Percentiles rank a stretch among this genome's conserved stretches.
Conservation (phyloP, 2,329 filamentous ascomycete species). For the Ilyonectria robusta region DNA sequence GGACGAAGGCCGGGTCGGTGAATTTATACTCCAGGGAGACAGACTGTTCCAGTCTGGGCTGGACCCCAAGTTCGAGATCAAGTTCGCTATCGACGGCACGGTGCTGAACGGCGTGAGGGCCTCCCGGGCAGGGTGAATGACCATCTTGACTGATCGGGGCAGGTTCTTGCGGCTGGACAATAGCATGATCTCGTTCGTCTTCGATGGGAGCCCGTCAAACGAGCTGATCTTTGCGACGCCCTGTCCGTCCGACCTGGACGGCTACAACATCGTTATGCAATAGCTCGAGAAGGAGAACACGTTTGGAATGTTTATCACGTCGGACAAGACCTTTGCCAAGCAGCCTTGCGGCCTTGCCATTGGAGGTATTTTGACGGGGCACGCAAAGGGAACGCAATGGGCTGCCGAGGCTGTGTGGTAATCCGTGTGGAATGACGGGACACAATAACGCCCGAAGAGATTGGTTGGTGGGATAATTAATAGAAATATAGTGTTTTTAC, state of each 20-base stretch:
- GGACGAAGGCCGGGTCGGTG: background rate
- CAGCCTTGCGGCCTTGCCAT: background rate
- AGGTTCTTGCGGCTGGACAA: background rate
- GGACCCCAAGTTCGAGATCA: background rate
- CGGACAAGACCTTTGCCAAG: background rate
- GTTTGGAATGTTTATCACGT: background rate
- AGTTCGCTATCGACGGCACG: background rate
- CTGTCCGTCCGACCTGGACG: background rate
- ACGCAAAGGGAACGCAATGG: background rate
- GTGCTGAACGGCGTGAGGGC: slow-evolving; percentile 2
- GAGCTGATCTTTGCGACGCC: background rate
- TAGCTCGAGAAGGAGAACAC: background rate
- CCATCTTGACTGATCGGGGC: background rate
- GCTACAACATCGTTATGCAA: background rate
- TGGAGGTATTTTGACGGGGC: background rate
- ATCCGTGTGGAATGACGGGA: background rate
- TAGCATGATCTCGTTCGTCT: background rate
- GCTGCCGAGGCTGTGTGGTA: background rate
- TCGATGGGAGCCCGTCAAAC: background rate
- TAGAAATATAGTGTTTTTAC: no score
- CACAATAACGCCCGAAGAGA: background rate
- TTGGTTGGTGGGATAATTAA: no score
- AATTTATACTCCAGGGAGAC: background rate
- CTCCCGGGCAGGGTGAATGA: background rate
- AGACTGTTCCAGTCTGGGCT: background rate